Base-by-base conservation (phyloP, 345 rosid genomes). In the Boechera divaricarpa region DNA sequence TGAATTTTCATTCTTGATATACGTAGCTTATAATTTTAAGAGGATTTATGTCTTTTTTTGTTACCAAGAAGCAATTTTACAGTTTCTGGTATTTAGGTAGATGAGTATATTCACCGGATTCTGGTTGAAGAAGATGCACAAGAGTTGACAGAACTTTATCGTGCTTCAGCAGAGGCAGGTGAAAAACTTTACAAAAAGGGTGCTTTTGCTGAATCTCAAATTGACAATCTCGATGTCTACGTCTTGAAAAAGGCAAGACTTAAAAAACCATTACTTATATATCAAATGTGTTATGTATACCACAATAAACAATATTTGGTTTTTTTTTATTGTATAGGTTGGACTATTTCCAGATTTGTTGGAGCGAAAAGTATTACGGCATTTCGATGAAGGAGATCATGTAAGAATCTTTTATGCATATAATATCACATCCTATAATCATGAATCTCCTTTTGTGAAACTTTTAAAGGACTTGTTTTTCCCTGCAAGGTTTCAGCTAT, bases 261-360 rank as follows among this genome's bases (percentile, higher is more conserved):
- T 52, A 5, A 11, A 70, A 15, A 39, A 13, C 6, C 45, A 58
- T 49, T 10, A 32, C n/a, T 36, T 45, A 18, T 45, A 16, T 1
- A 60, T 60, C 31, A 64, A 48, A 53, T 7, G 49, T 12, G 1
- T 39, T 24, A 35, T 29, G 21, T 39, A 55, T 71, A 62, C 52
- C 16, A 36, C 11, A 5, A 7, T 64, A 48, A 45, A 18, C 49
- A 49, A 2, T 35, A 15, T n/a, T 15, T n/a, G 7, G 0, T n/a
- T 45, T 41, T 47, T 41, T n/a, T 28, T 42, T 44, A 5, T 16
- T 68, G 55, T 18, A 2, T 84, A 93, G 96, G 98, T 89, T 76
- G 94, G 98, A 26, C 24, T 90, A 64, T 93, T 91, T 84, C 96
- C 97, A 32, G 98, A 91, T 82, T 64, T 91, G 59, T 79, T 93